Base-by-base conservation (phyloP, 2,329 filamentous ascomycete species). In the Neonectria ditissima region DNA sequence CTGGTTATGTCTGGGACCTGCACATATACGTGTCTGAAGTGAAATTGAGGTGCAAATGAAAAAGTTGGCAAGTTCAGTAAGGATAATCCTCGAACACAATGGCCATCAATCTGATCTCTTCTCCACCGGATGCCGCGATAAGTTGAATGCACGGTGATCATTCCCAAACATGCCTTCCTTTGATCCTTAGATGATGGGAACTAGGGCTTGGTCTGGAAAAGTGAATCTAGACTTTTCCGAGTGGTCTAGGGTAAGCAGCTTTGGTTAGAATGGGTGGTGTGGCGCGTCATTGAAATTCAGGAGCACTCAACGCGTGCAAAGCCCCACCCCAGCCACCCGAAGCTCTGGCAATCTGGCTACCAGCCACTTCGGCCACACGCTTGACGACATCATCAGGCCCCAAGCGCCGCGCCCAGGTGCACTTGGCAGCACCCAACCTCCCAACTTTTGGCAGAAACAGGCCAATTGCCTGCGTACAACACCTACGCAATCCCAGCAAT, bases 331-430 rank as follows among this genome's bases (percentile, higher is more conserved):
- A 62, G 59, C 53, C 54, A 57, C 53, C 59, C 37, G 52, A 22
- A 13, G n/a, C 13, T 30, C 6, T 26, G n/a, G n/a, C 24, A 26
- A 26, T 6, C 59, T 39, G 37, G 5, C 22, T 54, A 48, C 60
- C 48, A 59, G 48, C 59, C 59, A 58, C 60, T 62, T 20, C 32
- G 14, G 26, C 56, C 54, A 41, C 50, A 59, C 51, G 32, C 32
- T 13, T 22, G 51, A 54, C 59, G 53, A 62, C 59, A 56, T 62
- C 59, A 57, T 62, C 47, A 57, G 53, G 53, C 53, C 53, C 34
- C 53, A 62, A 62, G 39, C 44, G 52, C 22, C 16, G n/a, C 14
- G 37, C 14, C 9, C 37, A 34, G 39, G 32, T 34, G 32, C 53
- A 39, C 22, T 30, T 24, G 50, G 32, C 34, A 34, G 39, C 30